Evolutionary conservation across 768 basidiomycete species (phyloP).

Genomic region (Phylloporus sp.): DNA sequence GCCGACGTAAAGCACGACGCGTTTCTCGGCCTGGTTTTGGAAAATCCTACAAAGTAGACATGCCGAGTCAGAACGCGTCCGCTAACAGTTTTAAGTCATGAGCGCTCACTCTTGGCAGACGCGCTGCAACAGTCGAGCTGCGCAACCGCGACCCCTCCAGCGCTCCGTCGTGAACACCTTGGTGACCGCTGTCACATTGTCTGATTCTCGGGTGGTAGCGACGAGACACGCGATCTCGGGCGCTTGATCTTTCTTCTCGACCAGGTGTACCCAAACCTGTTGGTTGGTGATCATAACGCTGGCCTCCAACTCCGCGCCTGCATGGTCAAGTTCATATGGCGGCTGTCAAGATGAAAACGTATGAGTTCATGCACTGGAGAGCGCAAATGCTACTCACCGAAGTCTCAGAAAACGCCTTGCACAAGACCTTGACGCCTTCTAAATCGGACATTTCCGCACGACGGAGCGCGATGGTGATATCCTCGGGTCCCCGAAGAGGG

Average conservation of each 20-base stretch:
- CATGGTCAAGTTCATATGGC: constrained; percentile 47
- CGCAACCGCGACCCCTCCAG: constrained; percentile 53
- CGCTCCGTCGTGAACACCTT: constrained; percentile 61
- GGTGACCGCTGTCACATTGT: constrained; percentile 55
- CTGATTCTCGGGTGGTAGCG: constrained; percentile 59
- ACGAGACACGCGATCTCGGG: constrained; percentile 58
- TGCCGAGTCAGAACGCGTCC: no score
- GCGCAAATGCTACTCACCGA: constrained; percentile 41
- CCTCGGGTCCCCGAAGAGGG: constrained; percentile 6
- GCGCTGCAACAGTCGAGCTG: constrained; percentile 53
- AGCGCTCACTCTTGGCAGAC: constrained; percentile 51
- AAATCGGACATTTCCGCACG: constrained; percentile 32
- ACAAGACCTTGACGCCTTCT: constrained; percentile 40
- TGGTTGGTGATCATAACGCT: constrained; percentile 38
- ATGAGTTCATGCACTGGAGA: background rate
- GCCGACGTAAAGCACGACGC: constrained; percentile 64
- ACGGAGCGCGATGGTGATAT: constrained; percentile 27
- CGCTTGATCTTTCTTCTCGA: constrained; percentile 24
- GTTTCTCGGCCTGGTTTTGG: constrained; percentile 37
- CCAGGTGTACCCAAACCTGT: constrained; percentile 58
- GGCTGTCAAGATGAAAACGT: constrained; percentile 33
- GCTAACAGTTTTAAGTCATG: no score
- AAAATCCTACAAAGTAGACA: no score
- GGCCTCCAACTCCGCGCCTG: constrained; percentile 49
- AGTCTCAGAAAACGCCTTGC: constrained; percentile 50